Conservation (phyloP, 495 filamentous ascomycete genomes). For the Penicillium cosmopolitanum region DNA sequence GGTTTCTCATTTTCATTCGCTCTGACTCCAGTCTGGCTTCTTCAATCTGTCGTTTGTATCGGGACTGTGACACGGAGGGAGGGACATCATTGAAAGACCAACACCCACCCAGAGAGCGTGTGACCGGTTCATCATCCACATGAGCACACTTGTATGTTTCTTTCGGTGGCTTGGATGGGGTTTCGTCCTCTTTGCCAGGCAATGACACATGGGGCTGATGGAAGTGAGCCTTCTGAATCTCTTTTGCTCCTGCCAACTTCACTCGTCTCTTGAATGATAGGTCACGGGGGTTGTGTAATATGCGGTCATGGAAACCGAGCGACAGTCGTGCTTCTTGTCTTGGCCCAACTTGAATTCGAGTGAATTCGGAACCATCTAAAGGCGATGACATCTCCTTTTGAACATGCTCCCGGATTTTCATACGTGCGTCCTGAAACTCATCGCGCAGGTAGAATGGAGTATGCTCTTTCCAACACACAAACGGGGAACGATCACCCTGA, state of each 20-base stretch:
- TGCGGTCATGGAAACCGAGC: not conserved
- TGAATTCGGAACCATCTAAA: not conserved
- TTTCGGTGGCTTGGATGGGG: not conserved
- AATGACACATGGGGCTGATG: not conserved
- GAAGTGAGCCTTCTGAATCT: not conserved
- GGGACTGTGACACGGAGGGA: conserved; percentile 5
- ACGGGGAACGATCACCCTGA: not conserved
- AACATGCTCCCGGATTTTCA: not conserved
- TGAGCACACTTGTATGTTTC: not conserved
- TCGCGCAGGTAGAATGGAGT: not conserved
- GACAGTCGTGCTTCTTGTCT: conserved; percentile 1
- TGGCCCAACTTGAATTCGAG: not conserved
- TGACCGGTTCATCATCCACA: not conserved
- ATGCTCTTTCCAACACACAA: not conserved
- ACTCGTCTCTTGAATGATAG: not conserved
- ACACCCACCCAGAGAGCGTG: conserved; percentile 12
- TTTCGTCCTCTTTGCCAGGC: not conserved
- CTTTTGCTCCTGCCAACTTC: not conserved
- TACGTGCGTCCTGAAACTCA: not conserved
- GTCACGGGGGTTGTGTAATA: not conserved
- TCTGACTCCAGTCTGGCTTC: conserved; percentile 4
- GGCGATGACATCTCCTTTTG: not conserved
- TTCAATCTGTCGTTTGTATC: conserved; percentile 13
- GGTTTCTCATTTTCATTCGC: not conserved
- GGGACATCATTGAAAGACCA: conserved; percentile 18